Base-by-base conservation (phyloP, 2,329 filamentous ascomycete species). In the Colletotrichum eremochloae region DNA sequence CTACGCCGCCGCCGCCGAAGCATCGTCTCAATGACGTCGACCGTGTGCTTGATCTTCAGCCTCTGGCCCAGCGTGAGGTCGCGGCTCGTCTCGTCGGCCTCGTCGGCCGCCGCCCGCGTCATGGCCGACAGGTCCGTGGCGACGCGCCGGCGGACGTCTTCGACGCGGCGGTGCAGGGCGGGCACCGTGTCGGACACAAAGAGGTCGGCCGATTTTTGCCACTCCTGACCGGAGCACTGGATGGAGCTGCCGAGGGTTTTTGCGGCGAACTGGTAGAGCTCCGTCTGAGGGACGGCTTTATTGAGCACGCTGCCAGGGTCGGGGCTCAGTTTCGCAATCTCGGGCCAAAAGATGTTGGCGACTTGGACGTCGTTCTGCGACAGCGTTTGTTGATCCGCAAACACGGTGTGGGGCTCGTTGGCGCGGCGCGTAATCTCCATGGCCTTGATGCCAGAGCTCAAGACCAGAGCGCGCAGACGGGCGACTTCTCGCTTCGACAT, bases 381-480 rank as follows among this genome's bases (percentile, higher is more conserved):
- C 20, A 52, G 61, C 44, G 55, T 52, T 15, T 42, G 62, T 15
- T 42, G 40, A 12, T 20, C 36, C 24, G 72, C 62, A 24, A 75
- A 75, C n/a, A 67, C 68, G 5, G 50, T 36, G 3, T 81, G 82
- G 12, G 80, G 79, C 46, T 86, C 85, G 56, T 91, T 82, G 5
- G 92, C 91, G 58, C 92, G 89, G 5, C 91, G 88, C 38, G 87
- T 86, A 67, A 98, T 93, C 78, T 96, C 94, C 77, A 91, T 91
- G 0, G 96, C 95, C 82, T 97, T 97, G 78, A 98, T 91, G n/a
- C 95, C 95, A 0, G 94, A 94, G 74, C 92, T 93, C 31, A 97
- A 85, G 52, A 97, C 89, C 11, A 97, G 86, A 0, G 94, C 89
- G 69, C 91, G 89, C 2, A 95, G 87, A n/a, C 94, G 91, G 20